Evolutionary conservation across 129 eudicot genomes (phyloP), one percentile per base, ranked within the genome.

Genomic region (Apium graveolens): DNA sequence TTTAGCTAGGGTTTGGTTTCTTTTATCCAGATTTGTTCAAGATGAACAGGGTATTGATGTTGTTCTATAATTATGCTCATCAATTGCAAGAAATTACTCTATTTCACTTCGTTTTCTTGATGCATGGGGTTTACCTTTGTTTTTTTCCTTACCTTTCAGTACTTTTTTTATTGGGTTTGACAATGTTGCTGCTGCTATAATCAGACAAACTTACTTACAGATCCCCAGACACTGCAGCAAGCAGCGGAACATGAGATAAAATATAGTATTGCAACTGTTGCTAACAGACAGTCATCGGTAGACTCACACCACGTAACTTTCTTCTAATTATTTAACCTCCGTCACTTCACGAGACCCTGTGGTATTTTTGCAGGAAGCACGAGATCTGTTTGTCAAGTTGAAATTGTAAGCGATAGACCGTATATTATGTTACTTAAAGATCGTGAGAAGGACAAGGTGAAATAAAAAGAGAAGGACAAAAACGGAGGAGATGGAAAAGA

Each of bases 161-260:
- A 90, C 97, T 80, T 86, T 95, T 62, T 95, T 95, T 84, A n/a
- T 89, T 73, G 98, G 98, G 53, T 95, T 91, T 83, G 98, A 95
- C 86, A 91, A 84, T 79, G 86, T 91, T 57, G 96, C 92, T 39
- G 98, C 96, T 73, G 77, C 90, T 51, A 90, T 95, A 78, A 91
- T 95, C 68, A 93, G 97, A 11, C 98, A n/a, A n/a, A 95, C 82
- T 85, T 95, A 49, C 97, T 95, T 68, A 97, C 91, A 85, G 99
- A 96, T 88, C 91, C 99, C 18, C 99, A 92, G 79, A 96, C 99
- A 38, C 96, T 96, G 42, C 99, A 96, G 86, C 97, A 87, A 79
- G 99, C 99, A 53, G 92, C 92, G 99, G 99, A 96, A 83, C 82
- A 90, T 83, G 99, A 96, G 84, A 92, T 96, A 78, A 85, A 89